phyloP scores from a whole-genome alignment of 2,329 filamentous ascomycete species.

The Alternaria sp. region DNA sequence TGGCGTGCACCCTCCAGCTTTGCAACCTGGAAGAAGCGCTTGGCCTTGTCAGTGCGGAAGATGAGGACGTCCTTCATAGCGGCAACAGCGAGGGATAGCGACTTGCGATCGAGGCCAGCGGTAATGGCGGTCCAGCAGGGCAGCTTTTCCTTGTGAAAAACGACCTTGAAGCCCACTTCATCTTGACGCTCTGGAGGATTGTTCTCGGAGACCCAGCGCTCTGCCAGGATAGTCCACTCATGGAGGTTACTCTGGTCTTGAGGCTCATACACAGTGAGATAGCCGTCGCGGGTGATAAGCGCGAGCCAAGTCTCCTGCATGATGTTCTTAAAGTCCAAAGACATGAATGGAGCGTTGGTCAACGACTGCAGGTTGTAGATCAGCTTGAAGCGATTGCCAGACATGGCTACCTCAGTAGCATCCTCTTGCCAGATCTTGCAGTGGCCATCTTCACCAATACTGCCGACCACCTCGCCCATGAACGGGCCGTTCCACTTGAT shows the following conservation, averaged over 20 bases:
- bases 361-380: slow-evolving; percentile 69
- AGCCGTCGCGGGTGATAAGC: slow-evolving; percentile 82
- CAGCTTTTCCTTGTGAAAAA: slow-evolving; percentile 87
- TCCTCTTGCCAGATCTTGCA: slow-evolving; percentile 96
- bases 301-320: slow-evolving; percentile 87
- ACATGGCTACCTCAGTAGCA: slow-evolving; percentile 75
- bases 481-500: slow-evolving; percentile 94
- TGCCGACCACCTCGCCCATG: slow-evolving; percentile 87
- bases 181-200: slow-evolving; percentile 76
- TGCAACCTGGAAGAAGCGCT: slow-evolving; percentile 85
- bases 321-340: slow-evolving; percentile 86
- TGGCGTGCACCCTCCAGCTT: slow-evolving; percentile 77
- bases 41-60: slow-evolving; percentile 78
- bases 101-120: slow-evolving; percentile 82
- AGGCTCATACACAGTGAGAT: slow-evolving; percentile 83
- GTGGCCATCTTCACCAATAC: slow-evolving; percentile 86
- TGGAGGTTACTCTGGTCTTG: slow-evolving; percentile 82
- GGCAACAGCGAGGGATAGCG: slow-evolving; percentile 83
- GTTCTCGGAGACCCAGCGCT: slow-evolving; percentile 74
- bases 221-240: slow-evolving; percentile 78
- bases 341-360: slow-evolving; percentile 76
- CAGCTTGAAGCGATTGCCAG: slow-evolving; percentile 81
- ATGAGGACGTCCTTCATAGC: slow-evolving; percentile 85
- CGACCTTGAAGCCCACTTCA: slow-evolving; percentile 85
- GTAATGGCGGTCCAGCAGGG: slow-evolving; percentile 79